phyloP scores from a whole-genome alignment of 73 alveolate species.

The Durusdinium trenchii region DNA sequence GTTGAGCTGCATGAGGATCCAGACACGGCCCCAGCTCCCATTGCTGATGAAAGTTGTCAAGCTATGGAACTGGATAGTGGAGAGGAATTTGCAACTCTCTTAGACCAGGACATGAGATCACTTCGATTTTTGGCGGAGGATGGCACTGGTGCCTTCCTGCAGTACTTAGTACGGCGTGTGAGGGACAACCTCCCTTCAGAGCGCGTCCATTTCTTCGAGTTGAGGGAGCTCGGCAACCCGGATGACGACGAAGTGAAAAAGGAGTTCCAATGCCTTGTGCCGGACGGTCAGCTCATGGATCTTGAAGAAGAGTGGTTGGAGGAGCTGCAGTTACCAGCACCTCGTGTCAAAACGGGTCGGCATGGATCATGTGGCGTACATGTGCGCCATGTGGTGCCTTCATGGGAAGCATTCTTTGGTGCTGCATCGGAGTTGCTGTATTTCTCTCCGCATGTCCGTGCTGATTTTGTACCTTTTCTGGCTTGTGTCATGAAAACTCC shows the following conservation, averaged over 20 bases:
- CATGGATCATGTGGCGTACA: neutral
- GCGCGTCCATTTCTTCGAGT: constrained; percentile 48
- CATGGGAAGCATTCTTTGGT: constrained; percentile 83
- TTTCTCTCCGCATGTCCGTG: constrained; percentile 60
- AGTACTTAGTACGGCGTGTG: constrained; percentile 51
- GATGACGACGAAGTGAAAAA: constrained; percentile 10
- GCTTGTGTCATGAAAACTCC: constrained; percentile 54
- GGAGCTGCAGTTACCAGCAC: neutral
- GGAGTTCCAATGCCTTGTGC: neutral
- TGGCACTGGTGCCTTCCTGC: constrained; percentile 45
- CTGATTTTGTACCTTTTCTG: constrained; percentile 56
- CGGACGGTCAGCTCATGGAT: neutral
- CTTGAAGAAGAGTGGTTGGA: neutral
- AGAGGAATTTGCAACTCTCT: too few species aligned
- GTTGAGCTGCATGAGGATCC: constrained; percentile 31
- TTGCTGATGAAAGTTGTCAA: neutral
- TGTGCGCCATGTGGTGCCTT: neutral
- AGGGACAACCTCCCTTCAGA: neutral
- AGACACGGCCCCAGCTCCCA: neutral
- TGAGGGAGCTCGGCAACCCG: constrained; percentile 58
- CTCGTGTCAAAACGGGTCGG: neutral
- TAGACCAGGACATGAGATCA: neutral
- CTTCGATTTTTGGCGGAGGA: constrained; percentile 17
- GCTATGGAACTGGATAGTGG: neutral
- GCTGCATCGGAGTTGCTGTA: constrained; percentile 65